A percentile compares a stretch with the other conserved stretches of the same genome.
These are phyloP conservation scores for Coffea humblotiana DNA, from an alignment of 305 asterid genomes.

Conservation along the genomic window DNA sequence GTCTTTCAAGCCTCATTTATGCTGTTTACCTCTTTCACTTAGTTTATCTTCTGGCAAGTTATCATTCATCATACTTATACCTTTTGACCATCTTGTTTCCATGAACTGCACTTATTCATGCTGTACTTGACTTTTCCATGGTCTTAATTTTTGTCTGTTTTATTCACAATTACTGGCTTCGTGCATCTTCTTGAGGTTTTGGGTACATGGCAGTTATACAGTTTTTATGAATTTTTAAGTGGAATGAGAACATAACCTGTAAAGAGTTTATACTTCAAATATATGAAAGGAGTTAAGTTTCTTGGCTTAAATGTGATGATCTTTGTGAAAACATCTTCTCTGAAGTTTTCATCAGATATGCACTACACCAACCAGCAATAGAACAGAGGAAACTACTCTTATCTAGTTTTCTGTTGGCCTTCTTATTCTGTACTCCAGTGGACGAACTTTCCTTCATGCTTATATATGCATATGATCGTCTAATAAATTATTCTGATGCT, in stretches of 20 bases:
- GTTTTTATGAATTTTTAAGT: background rate
- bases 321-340: background rate
- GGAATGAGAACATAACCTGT: background rate
- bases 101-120: background rate
- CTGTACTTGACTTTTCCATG: background rate
- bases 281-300: background rate
- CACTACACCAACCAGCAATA: background rate
- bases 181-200: background rate
- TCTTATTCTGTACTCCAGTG: too few relatives aligned
- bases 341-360: background rate
- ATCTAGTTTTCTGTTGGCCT: background rate
- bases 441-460: background rate
- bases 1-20: background rate
- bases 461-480: background rate
- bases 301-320: background rate
- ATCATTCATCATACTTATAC: background rate
- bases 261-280: background rate
- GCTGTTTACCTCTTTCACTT: background rate
- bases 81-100: background rate
- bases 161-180: background rate
- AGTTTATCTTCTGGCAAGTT: background rate
- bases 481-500: background rate
- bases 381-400: background rate
- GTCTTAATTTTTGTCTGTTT: background rate
- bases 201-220: background rate